Evolutionary conservation across 805 yeast genomes (phyloP).

Genomic region (Starmerella davenportii): DNA sequence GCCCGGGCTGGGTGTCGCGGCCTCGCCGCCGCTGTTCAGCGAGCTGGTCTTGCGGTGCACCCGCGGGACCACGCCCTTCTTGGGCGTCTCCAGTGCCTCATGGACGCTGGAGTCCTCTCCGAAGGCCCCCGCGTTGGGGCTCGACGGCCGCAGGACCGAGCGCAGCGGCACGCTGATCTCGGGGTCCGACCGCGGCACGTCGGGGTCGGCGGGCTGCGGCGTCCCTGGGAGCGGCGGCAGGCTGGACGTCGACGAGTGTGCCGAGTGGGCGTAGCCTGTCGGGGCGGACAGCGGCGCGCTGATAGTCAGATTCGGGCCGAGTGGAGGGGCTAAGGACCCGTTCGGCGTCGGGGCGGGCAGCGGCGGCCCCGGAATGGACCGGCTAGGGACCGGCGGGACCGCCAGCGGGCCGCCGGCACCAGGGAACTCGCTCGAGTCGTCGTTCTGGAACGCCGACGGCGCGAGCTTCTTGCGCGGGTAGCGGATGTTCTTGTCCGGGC

Average conservation of each 20-base stretch:
- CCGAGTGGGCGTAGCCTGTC: neutral
- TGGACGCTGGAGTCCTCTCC: neutral
- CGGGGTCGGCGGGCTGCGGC: conserved; percentile 1
- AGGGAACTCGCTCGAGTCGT: neutral
- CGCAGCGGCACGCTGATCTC: conserved; percentile 9
- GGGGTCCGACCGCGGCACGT: neutral
- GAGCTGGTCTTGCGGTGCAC: neutral
- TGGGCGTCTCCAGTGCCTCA: neutral
- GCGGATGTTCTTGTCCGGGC: neutral
- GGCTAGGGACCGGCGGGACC: neutral
- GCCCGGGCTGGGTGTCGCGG: neutral
- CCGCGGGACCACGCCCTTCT: neutral
- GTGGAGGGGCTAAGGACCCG: no score
- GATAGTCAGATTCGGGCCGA: neutral
- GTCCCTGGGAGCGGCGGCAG: conserved; percentile 1
- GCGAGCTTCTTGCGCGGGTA: conserved; percentile 14
- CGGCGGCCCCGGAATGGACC: neutral
- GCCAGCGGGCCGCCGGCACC: neutral
- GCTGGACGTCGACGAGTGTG: conserved; percentile 1
- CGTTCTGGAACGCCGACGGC: conserved; percentile 10
- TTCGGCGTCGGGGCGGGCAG: neutral
- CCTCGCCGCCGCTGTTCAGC: neutral
- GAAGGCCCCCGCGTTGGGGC: neutral
- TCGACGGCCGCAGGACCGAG: conserved; percentile 10
- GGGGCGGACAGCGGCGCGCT: neutral